phyloP scores from a whole-genome alignment of 805 yeast genomes.

The Jamesozyma lodderae region DNA sequence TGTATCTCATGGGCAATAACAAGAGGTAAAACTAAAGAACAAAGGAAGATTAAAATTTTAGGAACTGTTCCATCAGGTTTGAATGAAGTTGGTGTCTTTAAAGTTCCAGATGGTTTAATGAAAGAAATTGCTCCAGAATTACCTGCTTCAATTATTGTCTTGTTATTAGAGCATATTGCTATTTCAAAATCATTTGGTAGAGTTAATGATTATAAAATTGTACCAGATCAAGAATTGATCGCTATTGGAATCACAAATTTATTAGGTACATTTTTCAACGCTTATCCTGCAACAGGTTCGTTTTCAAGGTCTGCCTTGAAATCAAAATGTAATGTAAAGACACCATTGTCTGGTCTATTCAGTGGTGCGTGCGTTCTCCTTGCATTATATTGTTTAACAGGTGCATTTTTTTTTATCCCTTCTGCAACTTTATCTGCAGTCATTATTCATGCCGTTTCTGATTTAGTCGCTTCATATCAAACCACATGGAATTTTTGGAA shows the following conservation, averaged over 20 bases:
- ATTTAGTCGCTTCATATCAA: constrained; percentile 62
- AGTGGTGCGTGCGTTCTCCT: constrained; percentile 83
- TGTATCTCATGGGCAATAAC: constrained; percentile 73
- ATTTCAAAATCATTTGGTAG: constrained; percentile 91
- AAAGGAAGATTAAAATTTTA: constrained; percentile 43
- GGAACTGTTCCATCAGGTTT: constrained; percentile 82
- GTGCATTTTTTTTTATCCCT: constrained; percentile 81
- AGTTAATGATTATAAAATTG: constrained; percentile 79
- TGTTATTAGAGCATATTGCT: constrained; percentile 85
- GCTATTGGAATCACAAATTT: constrained; percentile 90
- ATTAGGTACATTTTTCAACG: constrained; percentile 84
- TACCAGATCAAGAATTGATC: constrained; percentile 87
- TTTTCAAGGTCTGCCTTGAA: constrained; percentile 91
- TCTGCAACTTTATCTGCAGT: constrained; percentile 81
- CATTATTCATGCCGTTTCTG: constrained; percentile 89
- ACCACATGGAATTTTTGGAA: constrained; percentile 63
- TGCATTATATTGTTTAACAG: constrained; percentile 77
- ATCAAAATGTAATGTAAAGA: constrained; percentile 90
- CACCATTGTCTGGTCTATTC: constrained; percentile 86
- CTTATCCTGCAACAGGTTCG: constrained; percentile 94
- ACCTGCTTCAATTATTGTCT: constrained; percentile 77
- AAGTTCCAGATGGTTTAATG: constrained; percentile 50
- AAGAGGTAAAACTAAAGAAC: constrained; percentile 37
- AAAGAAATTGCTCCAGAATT: constrained; percentile 60
- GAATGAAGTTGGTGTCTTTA: constrained; percentile 64